These are phyloP conservation scores for Elsinoe batatas DNA, from an alignment of 2,329 filamentous ascomycete species.

Conservation along the genomic window DNA sequence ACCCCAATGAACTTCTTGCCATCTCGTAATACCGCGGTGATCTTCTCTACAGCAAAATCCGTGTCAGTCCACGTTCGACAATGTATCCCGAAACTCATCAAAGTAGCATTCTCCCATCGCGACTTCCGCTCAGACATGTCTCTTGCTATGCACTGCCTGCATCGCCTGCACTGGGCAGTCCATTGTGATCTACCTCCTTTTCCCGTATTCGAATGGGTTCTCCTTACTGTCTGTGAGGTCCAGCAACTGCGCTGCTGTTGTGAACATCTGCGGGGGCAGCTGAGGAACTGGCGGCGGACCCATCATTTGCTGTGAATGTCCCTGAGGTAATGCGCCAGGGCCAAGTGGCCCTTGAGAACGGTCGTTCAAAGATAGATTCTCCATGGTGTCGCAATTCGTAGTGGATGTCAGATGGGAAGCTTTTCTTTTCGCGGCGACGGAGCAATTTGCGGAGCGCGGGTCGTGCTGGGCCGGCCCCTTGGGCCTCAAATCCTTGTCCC, in stretches of 20 bases:
- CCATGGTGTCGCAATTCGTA: not conserved
- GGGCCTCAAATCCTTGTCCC: too few species aligned
- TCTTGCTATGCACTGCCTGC: too few species aligned
- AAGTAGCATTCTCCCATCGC: too few species aligned
- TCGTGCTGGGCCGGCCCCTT: too few species aligned
- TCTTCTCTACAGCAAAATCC: constrained; percentile 61
- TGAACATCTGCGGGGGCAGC: constrained; percentile 93
- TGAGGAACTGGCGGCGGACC: constrained; percentile 43
- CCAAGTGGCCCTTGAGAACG: constrained; percentile 2
- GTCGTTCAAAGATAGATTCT: constrained; percentile 15
- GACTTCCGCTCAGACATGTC: too few species aligned
- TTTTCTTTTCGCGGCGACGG: not conserved
- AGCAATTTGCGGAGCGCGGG: not conserved
- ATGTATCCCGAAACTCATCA: not conserved
- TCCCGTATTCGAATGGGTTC: not conserved
- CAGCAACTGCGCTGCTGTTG: constrained; percentile 86
- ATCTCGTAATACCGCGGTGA: constrained; percentile 82
- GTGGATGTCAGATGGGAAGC: not conserved
- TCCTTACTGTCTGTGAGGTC: constrained; percentile 92
- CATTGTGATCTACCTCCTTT: not conserved
- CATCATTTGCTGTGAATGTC: constrained; percentile 18
- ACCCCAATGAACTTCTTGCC: constrained; percentile 91
- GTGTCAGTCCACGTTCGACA: constrained; percentile 17
- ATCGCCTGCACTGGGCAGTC: too few species aligned
- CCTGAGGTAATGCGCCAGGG: constrained; percentile 17